These are phyloP conservation scores for Colletotrichum tropicale DNA, from an alignment of 2,329 filamentous ascomycete species.

Conservation along the genomic window DNA sequence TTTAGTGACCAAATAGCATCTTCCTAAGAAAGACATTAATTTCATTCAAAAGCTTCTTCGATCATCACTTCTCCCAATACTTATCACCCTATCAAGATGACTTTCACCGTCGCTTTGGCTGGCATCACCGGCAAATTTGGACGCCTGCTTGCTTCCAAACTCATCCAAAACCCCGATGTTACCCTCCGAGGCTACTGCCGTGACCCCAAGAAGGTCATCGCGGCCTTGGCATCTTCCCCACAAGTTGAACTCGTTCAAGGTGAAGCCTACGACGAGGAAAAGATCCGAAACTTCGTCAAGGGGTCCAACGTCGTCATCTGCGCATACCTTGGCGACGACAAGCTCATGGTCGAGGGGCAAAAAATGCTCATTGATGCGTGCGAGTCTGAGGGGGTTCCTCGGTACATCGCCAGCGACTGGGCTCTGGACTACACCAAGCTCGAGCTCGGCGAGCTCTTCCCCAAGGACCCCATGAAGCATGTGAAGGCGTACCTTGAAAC, in stretches of 20 bases:
- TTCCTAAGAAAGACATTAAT: background rate
- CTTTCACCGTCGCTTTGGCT: conserved; percentile 31
- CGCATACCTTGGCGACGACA: conserved; percentile 40
- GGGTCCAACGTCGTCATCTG: conserved; percentile 41
- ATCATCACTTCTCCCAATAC: background rate
- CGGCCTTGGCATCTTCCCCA: conserved; percentile 11
- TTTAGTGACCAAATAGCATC: background rate
- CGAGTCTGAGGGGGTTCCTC: conserved; percentile 32
- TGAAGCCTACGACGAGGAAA: conserved; percentile 24
- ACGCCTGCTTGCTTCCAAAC: conserved; percentile 27
- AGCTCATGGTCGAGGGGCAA: conserved; percentile 45
- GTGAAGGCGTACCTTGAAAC: conserved; percentile 40
- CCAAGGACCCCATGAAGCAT: conserved; percentile 44
- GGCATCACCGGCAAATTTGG: conserved; percentile 38
- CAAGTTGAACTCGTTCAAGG: conserved; percentile 30
- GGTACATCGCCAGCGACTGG: conserved; percentile 46
- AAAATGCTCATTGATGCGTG: conserved; percentile 45
- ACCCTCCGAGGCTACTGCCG: conserved; percentile 32
- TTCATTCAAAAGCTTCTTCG: background rate
- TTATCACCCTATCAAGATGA: background rate
- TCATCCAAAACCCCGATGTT: conserved; percentile 30
- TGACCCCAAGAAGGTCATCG: conserved; percentile 27
- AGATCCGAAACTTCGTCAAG: conserved; percentile 27
- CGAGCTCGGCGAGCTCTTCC: conserved; percentile 35
- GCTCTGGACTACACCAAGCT: conserved; percentile 43